phyloP scores from a whole-genome alignment of 805 yeast species.

The Hanseniaspora taiwanica region DNA sequence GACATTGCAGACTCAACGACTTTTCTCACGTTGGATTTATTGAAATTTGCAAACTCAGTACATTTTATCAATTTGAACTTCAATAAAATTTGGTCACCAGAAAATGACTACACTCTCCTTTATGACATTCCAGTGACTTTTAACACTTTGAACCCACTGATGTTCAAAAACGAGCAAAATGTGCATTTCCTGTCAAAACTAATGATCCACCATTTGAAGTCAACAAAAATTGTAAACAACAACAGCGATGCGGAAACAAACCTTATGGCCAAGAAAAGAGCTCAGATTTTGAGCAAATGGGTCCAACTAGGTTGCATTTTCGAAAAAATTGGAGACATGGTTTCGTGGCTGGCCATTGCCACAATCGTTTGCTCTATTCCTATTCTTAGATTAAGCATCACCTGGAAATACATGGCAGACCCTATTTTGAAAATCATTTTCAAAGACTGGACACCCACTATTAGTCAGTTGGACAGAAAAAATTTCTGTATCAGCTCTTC shows the following conservation, averaged over 20 bases:
- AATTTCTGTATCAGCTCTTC: conserved; percentile 36
- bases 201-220: conserved; percentile 54
- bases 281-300: conserved; percentile 66
- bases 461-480: conserved; percentile 75
- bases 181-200: conserved; percentile 71
- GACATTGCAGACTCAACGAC: conserved; percentile 17
- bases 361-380: conserved; percentile 74
- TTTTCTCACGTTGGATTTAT: conserved; percentile 43
- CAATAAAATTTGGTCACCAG: conserved; percentile 63
- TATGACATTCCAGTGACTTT: conserved; percentile 29
- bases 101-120: conserved; percentile 61
- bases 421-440: conserved; percentile 46
- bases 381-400: conserved; percentile 51
- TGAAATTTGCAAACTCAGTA: conserved; percentile 48
- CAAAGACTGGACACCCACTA: conserved; percentile 86
- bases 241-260: conserved; percentile 8
- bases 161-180: conserved; percentile 52
- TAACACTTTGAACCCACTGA: conserved; percentile 53
- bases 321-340: conserved; percentile 80
- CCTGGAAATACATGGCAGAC: conserved; percentile 64
- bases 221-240: conserved; percentile 20
- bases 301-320: conserved; percentile 66
- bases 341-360: conserved; percentile 86
- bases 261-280: conserved; percentile 30
- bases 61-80: conserved; percentile 55